Evolutionary conservation across 75 land plant genomes (phyloP).

Genomic region (Picea sitchensis): DNA sequence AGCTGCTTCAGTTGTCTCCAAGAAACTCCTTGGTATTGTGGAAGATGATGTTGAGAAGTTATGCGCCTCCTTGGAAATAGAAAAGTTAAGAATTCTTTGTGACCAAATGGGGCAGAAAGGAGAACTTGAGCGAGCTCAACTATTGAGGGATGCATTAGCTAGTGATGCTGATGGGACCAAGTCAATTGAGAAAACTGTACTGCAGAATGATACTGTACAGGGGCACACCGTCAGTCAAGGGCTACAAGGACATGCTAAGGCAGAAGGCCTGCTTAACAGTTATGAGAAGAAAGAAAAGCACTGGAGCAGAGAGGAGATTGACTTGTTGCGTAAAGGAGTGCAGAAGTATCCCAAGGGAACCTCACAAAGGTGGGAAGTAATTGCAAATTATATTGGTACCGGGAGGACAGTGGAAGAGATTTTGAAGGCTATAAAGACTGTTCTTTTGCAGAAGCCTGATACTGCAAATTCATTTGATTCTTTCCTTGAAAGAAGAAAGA

Average conservation of each 20-base stretch:
- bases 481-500: conserved; percentile 87
- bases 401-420: conserved; percentile 95
- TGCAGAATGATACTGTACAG: conserved; percentile 29
- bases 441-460: conserved; percentile 96
- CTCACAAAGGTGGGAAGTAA: conserved; percentile 95
- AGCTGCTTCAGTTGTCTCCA: conserved; percentile 38
- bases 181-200: conserved; percentile 11
- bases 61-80: conserved; percentile 55
- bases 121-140: conserved; percentile 33
- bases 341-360: conserved; percentile 95
- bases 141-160: conserved; percentile 38
- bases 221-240: conserved; percentile 1
- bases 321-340: conserved; percentile 81
- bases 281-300: conserved; percentile 80
- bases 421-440: conserved; percentile 88
- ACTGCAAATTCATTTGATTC: conserved; percentile 88
- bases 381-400: conserved; percentile 88
- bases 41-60: conserved; percentile 76
- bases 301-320: conserved; percentile 91
- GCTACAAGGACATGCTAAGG: conserved; percentile 10
- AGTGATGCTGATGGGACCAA: not conserved
- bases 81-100: conserved; percentile 56
- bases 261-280: conserved; percentile 19
- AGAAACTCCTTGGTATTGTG: conserved; percentile 38
- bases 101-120: conserved; percentile 57